Base-by-base conservation (phyloP, 371 early-diverging fungal genomes). In the Ordospora pajunii region DNA sequence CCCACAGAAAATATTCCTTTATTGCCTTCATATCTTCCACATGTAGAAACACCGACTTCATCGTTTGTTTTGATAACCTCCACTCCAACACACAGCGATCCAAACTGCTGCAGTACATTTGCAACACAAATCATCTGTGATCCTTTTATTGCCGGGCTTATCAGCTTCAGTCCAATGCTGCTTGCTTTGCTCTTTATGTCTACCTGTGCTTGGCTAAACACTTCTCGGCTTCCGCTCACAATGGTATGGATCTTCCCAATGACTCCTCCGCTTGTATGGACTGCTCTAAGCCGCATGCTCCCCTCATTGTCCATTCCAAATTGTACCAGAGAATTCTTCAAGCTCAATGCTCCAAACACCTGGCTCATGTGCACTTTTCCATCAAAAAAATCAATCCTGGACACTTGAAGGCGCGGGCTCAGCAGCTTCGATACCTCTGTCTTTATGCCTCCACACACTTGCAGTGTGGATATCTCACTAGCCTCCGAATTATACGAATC, bases 91-190 rank as follows among this genome's bases (percentile, higher is more conserved):
- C 53, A 48, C 19, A 76, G 0, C 12, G 19, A 52, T 12, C 77
- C 80, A n/a, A 80, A 32, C 23, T 70, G 46, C 32, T 66, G 65
- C 54, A 63, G 67, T 14, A 40, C 63, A 27, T 76, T 80, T 1
- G 67, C 42, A 50, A 80, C 66, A 21, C 73, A 77, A 1, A 80
- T 53, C 25, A 66, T 67, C 0, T 67, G 68, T 10, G 74, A 48
- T n/a, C 69, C 66, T 45, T 80, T 64, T 37, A 77, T 19, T 10
- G 73, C 69, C 21, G 77, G 77, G 10, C 67, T 73, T 52, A 80
- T 74, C 43, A 77, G 0, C 71, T 80, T 80, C 12, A 80, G 32
- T 12, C 69, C 74, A 21, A 80, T 7, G 48, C 72, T 80, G 51
- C 63, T 78, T 12, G 46, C 22, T 54, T 22, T 50, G 45, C 25